Conservation (phyloP, 495 filamentous ascomycete genomes). For the Daldinia childiae region DNA sequence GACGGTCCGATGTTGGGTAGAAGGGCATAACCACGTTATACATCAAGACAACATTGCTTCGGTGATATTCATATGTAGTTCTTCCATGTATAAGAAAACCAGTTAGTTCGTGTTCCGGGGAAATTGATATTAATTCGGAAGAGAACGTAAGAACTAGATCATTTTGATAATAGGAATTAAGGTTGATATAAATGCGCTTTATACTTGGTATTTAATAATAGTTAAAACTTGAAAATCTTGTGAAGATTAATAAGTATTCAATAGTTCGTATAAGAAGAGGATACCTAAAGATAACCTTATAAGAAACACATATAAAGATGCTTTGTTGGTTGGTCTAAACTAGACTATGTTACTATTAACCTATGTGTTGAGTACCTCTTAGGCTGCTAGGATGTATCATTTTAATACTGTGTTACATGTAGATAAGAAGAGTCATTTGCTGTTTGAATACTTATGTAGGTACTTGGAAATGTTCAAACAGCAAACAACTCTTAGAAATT, state of each 20-base stretch:
- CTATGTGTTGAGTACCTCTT: too few species aligned
- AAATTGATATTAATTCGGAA: not conserved
- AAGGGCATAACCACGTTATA: not conserved
- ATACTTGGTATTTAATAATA: too few species aligned
- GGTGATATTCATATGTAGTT: not conserved
- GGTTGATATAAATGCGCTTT: too few species aligned
- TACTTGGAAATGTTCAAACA: too few species aligned
- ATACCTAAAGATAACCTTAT: not conserved
- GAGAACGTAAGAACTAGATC: not conserved
- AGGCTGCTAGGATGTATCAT: too few species aligned
- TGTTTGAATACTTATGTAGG: too few species aligned
- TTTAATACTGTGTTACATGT: too few species aligned
- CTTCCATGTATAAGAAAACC: not conserved
- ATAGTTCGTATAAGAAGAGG: not conserved
- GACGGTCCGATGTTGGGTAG: constrained; percentile 18
- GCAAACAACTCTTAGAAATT: too few species aligned
- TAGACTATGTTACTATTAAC: not conserved
- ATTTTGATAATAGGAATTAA: not conserved
- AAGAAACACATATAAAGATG: not conserved
- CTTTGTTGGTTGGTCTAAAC: not conserved
- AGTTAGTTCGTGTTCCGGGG: not conserved
- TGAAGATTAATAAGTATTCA: not conserved
- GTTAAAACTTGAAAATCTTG: not conserved
- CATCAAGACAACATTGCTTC: not conserved
- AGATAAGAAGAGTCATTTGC: too few species aligned